Conservation (phyloP, 2,329 filamentous ascomycete genomes). For the Aspergillus costaricaensis region DNA sequence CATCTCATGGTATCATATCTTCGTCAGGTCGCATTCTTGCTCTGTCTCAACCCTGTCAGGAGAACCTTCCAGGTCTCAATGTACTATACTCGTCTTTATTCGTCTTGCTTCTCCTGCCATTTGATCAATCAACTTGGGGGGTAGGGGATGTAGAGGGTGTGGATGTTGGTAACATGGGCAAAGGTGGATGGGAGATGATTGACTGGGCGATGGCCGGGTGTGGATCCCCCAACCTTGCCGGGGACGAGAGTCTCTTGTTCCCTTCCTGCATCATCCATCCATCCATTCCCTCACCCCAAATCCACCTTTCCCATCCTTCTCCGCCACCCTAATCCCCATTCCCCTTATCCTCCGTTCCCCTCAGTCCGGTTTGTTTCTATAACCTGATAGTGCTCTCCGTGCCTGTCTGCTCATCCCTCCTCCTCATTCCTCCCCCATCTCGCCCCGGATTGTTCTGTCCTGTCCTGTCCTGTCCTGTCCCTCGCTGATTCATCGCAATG, state of each 20-base stretch:
- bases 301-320: background rate
- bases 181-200: background rate
- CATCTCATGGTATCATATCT: conserved; percentile 3
- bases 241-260: conserved; percentile 3
- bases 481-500: conserved; percentile 13
- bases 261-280: conserved; percentile 6
- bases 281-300: background rate
- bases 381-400: background rate
- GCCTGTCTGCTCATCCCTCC: background rate
- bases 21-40: background rate
- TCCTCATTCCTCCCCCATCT: background rate
- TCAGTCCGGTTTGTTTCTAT: conserved; percentile 9
- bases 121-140: conserved; percentile 3
- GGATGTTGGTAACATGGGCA: background rate
- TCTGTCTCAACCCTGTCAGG: background rate
- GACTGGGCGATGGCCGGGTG: background rate
- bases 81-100: background rate
- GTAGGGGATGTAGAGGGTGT: background rate
- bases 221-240: conserved; percentile 8
- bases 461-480: background rate
- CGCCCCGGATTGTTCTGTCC: background rate
- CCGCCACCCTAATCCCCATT: conserved; percentile 1
- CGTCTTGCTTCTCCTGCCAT: background rate
- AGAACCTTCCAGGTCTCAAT: background rate
- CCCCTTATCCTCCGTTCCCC: conserved; percentile 7